Evolutionary conservation across 1,139 yeast genomes (phyloP).

Genomic region (Candida pseudocylindracea): DNA sequence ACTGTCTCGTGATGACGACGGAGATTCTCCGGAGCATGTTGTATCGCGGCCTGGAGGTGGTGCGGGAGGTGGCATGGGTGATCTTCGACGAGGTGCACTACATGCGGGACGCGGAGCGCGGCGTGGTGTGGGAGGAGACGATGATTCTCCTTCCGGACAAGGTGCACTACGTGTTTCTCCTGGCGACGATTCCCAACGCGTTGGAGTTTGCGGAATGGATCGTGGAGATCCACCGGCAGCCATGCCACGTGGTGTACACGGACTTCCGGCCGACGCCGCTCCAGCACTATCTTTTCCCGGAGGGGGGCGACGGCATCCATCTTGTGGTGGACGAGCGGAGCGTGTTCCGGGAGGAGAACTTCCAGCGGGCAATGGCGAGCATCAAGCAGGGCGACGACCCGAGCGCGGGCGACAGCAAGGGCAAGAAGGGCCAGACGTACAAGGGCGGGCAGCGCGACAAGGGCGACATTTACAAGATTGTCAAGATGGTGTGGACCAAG

Average conservation of each 20-base stretch:
- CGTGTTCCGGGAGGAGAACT: constrained; percentile 86
- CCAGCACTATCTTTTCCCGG: constrained; percentile 92
- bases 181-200: constrained; percentile 97
- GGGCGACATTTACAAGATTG: constrained; percentile 89
- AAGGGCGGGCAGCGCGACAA: constrained; percentile 79
- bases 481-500: constrained; percentile 92
- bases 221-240: constrained; percentile 82
- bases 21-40: constrained; percentile 87
- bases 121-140: constrained; percentile 99
- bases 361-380: constrained; percentile 95
- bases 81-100: constrained; percentile 93
- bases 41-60: constrained; percentile 82
- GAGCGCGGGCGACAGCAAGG: constrained; percentile 21
- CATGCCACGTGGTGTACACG: constrained; percentile 96
- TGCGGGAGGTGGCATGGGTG: constrained; percentile 95
- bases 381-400: constrained; percentile 86
- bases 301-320: constrained; percentile 94
- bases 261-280: constrained; percentile 97
- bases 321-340: constrained; percentile 96
- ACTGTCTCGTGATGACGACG: constrained; percentile 94
- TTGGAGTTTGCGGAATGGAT: constrained; percentile 99
- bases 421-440: constrained; percentile 63
- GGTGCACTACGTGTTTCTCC: constrained; percentile 66
- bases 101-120: constrained; percentile 89
- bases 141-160: constrained; percentile 89